Evolutionary conservation across 441 rosid species (phyloP), one percentile per base, ranked within the genome.

Genomic region (Pelargonium fulgidum): DNA sequence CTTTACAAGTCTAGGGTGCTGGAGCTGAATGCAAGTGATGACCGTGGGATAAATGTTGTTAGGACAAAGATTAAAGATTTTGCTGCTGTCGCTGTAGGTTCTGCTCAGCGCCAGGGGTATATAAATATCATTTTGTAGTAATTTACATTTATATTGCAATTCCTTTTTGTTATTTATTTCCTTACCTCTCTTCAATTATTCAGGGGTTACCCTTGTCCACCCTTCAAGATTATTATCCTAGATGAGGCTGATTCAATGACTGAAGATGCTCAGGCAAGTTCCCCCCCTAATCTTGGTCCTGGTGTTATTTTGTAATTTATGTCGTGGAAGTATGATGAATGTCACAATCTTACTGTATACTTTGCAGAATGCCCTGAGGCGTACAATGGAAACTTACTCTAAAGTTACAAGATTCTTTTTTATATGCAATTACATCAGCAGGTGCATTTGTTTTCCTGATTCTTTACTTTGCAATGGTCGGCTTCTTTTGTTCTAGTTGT

Each of bases 191-290:
- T 74, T 11, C 78, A 56, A 56, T 73, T 16, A 58, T 79, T 48
- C 80, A 94, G 99, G 45, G 88, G 79, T 70, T 89, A 91, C 69
- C 99, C 95, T 68, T 92, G 97, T 78, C 99, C 97, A 24, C 90
- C 97, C 0, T 94, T 72, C 79, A 88, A 94, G 86, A 92, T 94
- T 66, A 92, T 92, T 80, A 87, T 94, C 72, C 82, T 94, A 63
- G 97, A 94, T 42, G 98, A 94, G 81, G 96, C 97, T 67, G 99
- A 92, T 86, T 94, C 99, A 48, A 94, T 94, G 98, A 94, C 99
- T 4, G 96, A 94, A 87, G 99, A 94, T 82, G 98, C 99, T 67
- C 99, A 91, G 97, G 97, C 83, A 87, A 65, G 75, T 64, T 68
- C 24, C 22, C 63, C 68, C 9, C 52, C 39, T 66, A 5, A 45